Percentiles rank a stretch among this genome's conserved stretches.
Evolutionary conservation across 305 asterid species (phyloP).

Genomic region (Andrographis paniculata): DNA sequence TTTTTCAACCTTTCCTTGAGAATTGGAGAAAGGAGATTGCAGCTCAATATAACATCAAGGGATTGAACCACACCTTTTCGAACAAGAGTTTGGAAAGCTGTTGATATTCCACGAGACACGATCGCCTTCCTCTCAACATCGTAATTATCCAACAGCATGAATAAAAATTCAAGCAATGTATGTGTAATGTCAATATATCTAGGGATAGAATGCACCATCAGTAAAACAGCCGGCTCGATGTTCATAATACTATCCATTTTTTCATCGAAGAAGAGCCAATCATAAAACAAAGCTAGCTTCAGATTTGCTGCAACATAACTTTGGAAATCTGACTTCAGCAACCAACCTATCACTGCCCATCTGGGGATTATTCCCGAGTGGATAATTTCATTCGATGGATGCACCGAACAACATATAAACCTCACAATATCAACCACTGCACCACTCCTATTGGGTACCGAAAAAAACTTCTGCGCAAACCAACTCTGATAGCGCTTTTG

Average conservation of each 20-base stretch:
- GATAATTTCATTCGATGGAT: slow-evolving; percentile 60
- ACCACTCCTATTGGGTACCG: slow-evolving; percentile 41
- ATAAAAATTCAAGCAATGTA: slow-evolving; percentile 66
- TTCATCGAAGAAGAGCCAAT: slow-evolving; percentile 84
- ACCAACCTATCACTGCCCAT: slow-evolving; percentile 89
- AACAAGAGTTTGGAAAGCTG: slow-evolving; percentile 46
- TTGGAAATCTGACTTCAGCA: slow-evolving; percentile 43
- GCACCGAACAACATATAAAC: slow-evolving; percentile 75
- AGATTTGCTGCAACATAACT: slow-evolving; percentile 53
- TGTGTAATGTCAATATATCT: slow-evolving; percentile 52
- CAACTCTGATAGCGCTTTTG: slow-evolving; percentile 68
- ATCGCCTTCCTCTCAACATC: slow-evolving; percentile 64
- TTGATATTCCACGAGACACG: slow-evolving; percentile 39
- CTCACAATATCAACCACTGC: slow-evolving; percentile 59
- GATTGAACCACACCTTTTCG: slow-evolving; percentile 55
- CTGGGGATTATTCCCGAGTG: slow-evolving; percentile 58
- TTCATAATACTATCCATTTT: slow-evolving; percentile 59
- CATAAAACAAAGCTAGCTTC: slow-evolving; percentile 79
- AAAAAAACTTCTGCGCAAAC: slow-evolving; percentile 66
- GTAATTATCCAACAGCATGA: slow-evolving; percentile 58
- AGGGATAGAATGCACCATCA: slow-evolving; percentile 72
- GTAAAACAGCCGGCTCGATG: slow-evolving; percentile 65
- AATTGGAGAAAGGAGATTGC: slow-evolving; percentile 45
- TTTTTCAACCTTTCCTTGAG: slow-evolving; percentile 54
- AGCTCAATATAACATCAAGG: slow-evolving; percentile 42